These are phyloP conservation scores for Lagenidium sp. DNA, from an alignment of 352 stramenopile genomes.

Conservation along the genomic window DNA sequence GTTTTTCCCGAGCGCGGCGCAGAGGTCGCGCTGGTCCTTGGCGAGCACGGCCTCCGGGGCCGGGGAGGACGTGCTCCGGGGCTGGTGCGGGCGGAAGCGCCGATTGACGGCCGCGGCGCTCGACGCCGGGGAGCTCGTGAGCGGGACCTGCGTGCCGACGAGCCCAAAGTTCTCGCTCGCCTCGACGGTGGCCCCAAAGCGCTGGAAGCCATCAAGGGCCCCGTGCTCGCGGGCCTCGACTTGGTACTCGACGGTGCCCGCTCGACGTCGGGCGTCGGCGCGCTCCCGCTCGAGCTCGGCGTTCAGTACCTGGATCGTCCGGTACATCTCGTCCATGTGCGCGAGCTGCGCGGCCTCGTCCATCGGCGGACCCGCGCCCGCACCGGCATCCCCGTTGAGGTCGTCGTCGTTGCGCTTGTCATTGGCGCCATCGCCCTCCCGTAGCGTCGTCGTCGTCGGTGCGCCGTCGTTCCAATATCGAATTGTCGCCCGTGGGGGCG, in stretches of 20 bases:
- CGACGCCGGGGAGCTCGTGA: neutral
- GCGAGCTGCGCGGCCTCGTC: conserved; percentile 34
- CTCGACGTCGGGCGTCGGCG: conserved; percentile 5
- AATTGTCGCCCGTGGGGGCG: too few species aligned
- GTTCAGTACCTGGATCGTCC: conserved; percentile 38
- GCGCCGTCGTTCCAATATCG: conserved; percentile 11
- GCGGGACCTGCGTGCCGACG: conserved; percentile 2
- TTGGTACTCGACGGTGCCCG: conserved; percentile 12
- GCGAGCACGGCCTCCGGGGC: conserved; percentile 7
- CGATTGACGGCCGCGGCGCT: conserved; percentile 10
- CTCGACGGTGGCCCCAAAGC: conserved; percentile 8
- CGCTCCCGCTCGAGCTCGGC: conserved; percentile 37
- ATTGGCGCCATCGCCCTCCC: too few species aligned
- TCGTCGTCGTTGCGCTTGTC: too few species aligned
- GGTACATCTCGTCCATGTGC: conserved; percentile 73
- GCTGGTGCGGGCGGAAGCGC: conserved; percentile 9
- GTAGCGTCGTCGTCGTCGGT: neutral
- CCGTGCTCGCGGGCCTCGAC: conserved; percentile 5
- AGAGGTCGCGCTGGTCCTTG: conserved; percentile 53
- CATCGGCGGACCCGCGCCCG: too few species aligned
- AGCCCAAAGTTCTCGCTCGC: conserved; percentile 17
- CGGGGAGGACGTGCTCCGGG: conserved; percentile 4
- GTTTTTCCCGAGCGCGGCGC: conserved; percentile 47
- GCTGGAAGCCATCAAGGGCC: conserved; percentile 14
- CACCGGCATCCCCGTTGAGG: too few species aligned